A percentile compares a stretch with the other conserved stretches of the same genome.
phyloP scores from a whole-genome alignment of 768 basidiomycete species.

The Suillus bovinus region DNA sequence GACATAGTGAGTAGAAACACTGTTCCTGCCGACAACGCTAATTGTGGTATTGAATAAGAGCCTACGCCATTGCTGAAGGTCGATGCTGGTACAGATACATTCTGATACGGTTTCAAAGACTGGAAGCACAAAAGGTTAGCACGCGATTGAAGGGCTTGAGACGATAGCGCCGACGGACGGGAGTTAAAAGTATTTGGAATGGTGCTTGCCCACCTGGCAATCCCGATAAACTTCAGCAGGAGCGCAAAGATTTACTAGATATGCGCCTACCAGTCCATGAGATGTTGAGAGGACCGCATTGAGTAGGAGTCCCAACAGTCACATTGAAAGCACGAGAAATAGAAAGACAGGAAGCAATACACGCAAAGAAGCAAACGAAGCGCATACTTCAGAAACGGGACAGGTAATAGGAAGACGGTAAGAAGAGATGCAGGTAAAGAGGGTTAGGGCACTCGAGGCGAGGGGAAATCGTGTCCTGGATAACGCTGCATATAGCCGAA shows the following conservation, averaged over 20 bases:
- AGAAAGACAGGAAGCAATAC: conserved; percentile 15
- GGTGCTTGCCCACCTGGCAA: not conserved
- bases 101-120: not conserved
- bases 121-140: not conserved
- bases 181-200: not conserved
- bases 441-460: not conserved
- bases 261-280: not conserved
- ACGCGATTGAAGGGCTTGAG: not conserved
- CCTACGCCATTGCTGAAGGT: not conserved
- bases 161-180: not conserved
- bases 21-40: not conserved
- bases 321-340: not conserved
- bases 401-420: conserved; percentile 11
- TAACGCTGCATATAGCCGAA: not conserved
- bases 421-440: conserved; percentile 1
- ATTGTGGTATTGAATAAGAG: not conserved
- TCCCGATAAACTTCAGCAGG: not conserved
- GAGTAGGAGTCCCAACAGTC: not conserved
- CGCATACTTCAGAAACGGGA: conserved; percentile 24
- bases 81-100: not conserved
- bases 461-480: not conserved
- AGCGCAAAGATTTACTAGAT: not conserved
- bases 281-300: not conserved
- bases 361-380: conserved; percentile 22
- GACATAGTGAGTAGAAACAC: not conserved